These are phyloP conservation scores for Zychaea mexicana DNA, from an alignment of 371 early-diverging fungal species.

Conservation along the genomic window DNA sequence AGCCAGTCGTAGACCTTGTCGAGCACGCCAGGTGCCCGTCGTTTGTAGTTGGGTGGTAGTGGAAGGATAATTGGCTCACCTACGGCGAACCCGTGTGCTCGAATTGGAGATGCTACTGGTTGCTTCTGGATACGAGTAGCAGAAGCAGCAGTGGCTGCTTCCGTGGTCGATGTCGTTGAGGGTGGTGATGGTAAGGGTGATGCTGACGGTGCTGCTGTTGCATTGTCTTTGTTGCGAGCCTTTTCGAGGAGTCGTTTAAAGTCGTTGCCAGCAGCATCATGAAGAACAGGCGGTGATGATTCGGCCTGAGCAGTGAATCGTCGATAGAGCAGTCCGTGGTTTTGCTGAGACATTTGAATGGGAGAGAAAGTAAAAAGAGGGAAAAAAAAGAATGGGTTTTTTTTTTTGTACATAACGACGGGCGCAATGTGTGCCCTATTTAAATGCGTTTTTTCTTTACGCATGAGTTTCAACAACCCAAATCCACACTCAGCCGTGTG, in stretches of 20 bases:
- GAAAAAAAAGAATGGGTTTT: not conserved
- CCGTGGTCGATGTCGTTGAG: not conserved
- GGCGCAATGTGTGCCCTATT: too few relatives aligned
- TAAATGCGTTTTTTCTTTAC: too few relatives aligned
- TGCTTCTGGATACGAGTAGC: too few relatives aligned
- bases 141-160: too few relatives aligned
- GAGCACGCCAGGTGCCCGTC: slow-evolving; percentile 10
- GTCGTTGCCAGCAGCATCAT: slow-evolving; percentile 23
- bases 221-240: slow-evolving; percentile 12
- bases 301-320: not conserved
- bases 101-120: too few relatives aligned
- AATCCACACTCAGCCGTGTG: too few relatives aligned
- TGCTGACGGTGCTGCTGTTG: not conserved
- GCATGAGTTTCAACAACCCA: not conserved
- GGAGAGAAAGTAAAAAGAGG: not conserved
- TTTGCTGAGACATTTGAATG: not conserved
- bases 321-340: not conserved
- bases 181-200: not conserved
- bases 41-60: slow-evolving; percentile 5
- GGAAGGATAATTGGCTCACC: slow-evolving; percentile 13
- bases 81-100: not conserved
- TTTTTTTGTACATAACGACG: too few relatives aligned
- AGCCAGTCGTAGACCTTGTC: slow-evolving; percentile 24
- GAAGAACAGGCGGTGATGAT: not conserved
- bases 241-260: slow-evolving; percentile 32